Conservation (phyloP, 129 eudicot species). For the Pseudognaphalium luteoalbum region DNA sequence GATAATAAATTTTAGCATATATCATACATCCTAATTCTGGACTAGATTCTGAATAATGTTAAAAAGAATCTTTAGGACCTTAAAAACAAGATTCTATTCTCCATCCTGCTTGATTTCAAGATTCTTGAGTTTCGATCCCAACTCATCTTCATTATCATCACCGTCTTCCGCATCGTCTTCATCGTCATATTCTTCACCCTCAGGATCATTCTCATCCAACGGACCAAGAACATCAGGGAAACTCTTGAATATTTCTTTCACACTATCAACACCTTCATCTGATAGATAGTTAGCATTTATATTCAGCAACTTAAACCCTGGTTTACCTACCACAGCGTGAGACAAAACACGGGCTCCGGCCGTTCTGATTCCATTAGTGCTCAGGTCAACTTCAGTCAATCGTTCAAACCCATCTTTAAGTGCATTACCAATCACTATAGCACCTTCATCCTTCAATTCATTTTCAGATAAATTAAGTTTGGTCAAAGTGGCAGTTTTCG, state of each 20-base stretch:
- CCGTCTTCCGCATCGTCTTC: slow-evolving; percentile 41
- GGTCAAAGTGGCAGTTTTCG: slow-evolving; percentile 47
- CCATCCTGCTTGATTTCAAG: slow-evolving; percentile 61
- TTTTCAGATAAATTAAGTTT: slow-evolving; percentile 66
- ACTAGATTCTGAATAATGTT: slow-evolving; percentile 6
- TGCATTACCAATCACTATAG: slow-evolving; percentile 56
- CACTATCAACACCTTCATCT: slow-evolving; percentile 82
- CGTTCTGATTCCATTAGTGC: slow-evolving; percentile 57
- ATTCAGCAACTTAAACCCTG: slow-evolving; percentile 58
- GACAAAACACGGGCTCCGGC: slow-evolving; percentile 81
- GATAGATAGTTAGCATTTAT: slow-evolving; percentile 72
- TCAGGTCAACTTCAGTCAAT: slow-evolving; percentile 70
- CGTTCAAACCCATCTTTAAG: slow-evolving; percentile 52
- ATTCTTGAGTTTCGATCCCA: slow-evolving; percentile 58
- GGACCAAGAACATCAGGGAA: slow-evolving; percentile 52
- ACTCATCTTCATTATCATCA: slow-evolving; percentile 45
- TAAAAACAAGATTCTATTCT: slow-evolving; percentile 21
- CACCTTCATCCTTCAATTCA: slow-evolving; percentile 76
- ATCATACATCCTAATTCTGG: slow-evolving; percentile 5
- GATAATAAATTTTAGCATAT: neutral
- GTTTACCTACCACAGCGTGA: slow-evolving; percentile 53
- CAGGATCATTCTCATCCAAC: slow-evolving; percentile 79
- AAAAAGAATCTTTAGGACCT: neutral
- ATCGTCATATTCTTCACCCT: slow-evolving; percentile 60
- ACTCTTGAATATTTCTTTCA: slow-evolving; percentile 52